Evolutionary conservation across 306 rosid genomes (phyloP).

Genomic region (Acacia confusa): DNA sequence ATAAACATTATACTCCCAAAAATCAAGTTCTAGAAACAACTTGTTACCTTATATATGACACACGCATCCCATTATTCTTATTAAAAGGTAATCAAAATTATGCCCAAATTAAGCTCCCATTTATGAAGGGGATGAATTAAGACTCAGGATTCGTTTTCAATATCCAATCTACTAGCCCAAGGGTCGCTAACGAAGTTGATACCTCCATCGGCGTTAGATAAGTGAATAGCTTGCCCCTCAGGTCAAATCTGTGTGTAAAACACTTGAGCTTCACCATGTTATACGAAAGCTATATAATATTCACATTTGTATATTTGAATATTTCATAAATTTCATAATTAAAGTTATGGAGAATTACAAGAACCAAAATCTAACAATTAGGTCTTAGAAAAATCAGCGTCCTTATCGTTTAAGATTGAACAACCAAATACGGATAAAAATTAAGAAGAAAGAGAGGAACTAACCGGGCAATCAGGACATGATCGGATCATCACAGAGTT

Average conservation of each 20-base stretch:
- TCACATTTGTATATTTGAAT: background rate
- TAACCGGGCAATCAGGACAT: slow-evolving; percentile 21
- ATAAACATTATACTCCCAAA: background rate
- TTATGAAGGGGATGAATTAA: background rate
- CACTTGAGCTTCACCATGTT: background rate
- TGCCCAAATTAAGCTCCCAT: background rate
- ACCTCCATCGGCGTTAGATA: too few species aligned
- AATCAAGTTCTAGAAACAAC: background rate
- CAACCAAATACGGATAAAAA: background rate
- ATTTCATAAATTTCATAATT: background rate
- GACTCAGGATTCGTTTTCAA: slow-evolving; percentile 4
- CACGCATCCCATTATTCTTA: background rate
- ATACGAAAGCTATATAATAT: background rate
- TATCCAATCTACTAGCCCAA: too few species aligned
- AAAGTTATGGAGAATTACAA: background rate
- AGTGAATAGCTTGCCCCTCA: background rate
- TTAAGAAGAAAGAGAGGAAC: background rate
- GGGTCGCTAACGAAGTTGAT: too few species aligned
- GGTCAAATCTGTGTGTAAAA: background rate
- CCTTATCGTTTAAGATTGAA: background rate
- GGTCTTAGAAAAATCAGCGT: background rate
- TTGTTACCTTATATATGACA: background rate
- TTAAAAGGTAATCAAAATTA: background rate
- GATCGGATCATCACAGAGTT: slow-evolving; percentile 15
- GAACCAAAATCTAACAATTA: background rate